A percentile compares a stretch with the other conserved stretches of the same genome.
Conservation (phyloP, 2,329 filamentous ascomycete genomes). For the Alternaria ventricosa region DNA sequence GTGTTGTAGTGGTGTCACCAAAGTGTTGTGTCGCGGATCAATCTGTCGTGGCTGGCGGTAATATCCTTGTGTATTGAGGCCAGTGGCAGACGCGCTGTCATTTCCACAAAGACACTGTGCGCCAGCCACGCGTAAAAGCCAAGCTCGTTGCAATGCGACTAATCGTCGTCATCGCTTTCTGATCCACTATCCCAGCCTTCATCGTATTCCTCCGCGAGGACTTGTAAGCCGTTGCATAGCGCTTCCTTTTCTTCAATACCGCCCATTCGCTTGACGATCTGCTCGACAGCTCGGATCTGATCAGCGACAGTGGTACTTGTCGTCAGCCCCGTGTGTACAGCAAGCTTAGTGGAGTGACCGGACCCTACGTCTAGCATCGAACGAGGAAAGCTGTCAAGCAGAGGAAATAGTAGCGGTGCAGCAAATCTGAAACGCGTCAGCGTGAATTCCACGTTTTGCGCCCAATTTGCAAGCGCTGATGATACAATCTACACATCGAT, state of each 20-base stretch:
- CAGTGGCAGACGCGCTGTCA: not conserved
- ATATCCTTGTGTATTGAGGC: not conserved
- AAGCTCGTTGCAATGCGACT: not conserved
- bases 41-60: not conserved
- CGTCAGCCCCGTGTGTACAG: constrained; percentile 64
- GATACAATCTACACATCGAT: not conserved
- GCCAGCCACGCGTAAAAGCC: not conserved
- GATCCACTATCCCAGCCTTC: constrained; percentile 81
- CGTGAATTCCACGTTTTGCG: not conserved
- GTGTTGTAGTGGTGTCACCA: not conserved
- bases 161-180: constrained; percentile 70
- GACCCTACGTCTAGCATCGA: constrained; percentile 66
- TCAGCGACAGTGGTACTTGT: constrained; percentile 77
- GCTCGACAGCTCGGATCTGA: constrained; percentile 70
- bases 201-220: constrained; percentile 86
- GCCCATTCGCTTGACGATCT: constrained; percentile 67
- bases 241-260: constrained; percentile 81
- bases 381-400: constrained; percentile 81
- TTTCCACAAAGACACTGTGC: not conserved
- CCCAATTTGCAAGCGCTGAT: not conserved
- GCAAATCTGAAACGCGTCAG: constrained; percentile 54
- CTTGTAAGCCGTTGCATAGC: constrained; percentile 79
- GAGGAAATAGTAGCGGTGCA: constrained; percentile 69
- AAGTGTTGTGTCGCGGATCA: not conserved
- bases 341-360: constrained; percentile 51